These are phyloP conservation scores for Podaxis sp. DNA, from an alignment of 768 basidiomycete species.

Conservation along the genomic window DNA sequence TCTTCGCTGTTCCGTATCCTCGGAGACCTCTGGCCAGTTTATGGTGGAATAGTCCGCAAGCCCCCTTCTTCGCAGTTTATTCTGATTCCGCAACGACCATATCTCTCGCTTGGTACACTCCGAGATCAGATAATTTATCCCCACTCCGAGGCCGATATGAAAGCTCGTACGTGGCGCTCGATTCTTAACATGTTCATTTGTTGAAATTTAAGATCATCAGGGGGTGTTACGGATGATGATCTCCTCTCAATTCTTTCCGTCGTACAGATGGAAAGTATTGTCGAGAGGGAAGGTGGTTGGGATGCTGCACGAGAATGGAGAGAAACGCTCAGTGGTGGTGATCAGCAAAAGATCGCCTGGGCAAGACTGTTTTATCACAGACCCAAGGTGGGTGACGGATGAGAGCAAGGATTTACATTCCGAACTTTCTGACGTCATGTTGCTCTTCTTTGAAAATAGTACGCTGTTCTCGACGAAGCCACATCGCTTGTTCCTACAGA, in stretches of 20 bases:
- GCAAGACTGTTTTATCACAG: conserved; percentile 93
- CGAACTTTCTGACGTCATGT: conserved; percentile 6
- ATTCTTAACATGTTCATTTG: conserved; percentile 12
- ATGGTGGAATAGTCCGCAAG: conserved; percentile 83
- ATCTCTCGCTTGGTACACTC: conserved; percentile 89
- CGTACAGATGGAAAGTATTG: conserved; percentile 83
- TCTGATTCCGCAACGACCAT: conserved; percentile 93
- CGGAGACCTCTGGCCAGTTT: conserved; percentile 91
- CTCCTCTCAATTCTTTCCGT: conserved; percentile 67
- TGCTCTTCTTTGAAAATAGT: conserved; percentile 42
- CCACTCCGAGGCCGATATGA: conserved; percentile 80
- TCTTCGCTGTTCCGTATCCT: conserved; percentile 94
- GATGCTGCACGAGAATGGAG: conserved; percentile 88
- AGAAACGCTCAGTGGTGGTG: conserved; percentile 90
- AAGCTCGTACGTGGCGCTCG: conserved; percentile 49
- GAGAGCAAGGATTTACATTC: neutral
- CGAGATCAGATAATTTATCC: conserved; percentile 98
- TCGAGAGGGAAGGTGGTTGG: conserved; percentile 98
- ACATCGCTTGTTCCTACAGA: conserved; percentile 92
- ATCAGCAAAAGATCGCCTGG: conserved; percentile 98
- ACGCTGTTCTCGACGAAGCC: conserved; percentile 95
- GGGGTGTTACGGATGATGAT: conserved; percentile 72
- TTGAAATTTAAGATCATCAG: conserved; percentile 27
- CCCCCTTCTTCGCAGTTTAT: conserved; percentile 88
- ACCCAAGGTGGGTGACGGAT: conserved; percentile 68